These are phyloP conservation scores for Aspergillus cejpii DNA, from an alignment of 2,329 filamentous ascomycete genomes.

Conservation along the genomic window DNA sequence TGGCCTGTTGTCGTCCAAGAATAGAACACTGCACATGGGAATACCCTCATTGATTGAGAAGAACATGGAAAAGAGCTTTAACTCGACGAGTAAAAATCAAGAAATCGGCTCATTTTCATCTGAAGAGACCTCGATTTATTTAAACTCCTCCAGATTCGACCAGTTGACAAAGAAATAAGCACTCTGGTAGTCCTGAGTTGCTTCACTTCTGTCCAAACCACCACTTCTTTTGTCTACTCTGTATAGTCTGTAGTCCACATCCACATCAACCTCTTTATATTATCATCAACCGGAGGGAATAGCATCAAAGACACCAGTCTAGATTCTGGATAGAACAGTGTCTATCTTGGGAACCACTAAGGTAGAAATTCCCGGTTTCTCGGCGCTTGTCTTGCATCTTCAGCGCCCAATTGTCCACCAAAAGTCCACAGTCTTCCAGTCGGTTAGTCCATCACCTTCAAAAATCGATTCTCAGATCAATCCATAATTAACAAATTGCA, in stretches of 20 bases:
- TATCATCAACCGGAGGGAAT: not conserved
- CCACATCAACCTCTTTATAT: not conserved
- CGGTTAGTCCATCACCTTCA: not conserved
- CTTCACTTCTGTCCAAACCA: not conserved
- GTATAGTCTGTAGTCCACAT: not conserved
- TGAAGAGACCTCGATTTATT: no score
- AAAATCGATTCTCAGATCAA: not conserved
- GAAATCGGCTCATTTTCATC: no score
- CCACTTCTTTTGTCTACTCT: not conserved
- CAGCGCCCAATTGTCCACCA: not conserved
- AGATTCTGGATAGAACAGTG: no score
- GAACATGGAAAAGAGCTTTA: no score
- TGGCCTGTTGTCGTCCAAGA: no score
- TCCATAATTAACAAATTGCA: not conserved
- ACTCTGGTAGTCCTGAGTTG: not conserved
- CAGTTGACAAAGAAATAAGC: not conserved
- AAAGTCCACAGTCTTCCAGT: constrained; percentile 2
- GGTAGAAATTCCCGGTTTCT: not conserved
- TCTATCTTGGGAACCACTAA: not conserved
- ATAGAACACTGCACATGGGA: no score
- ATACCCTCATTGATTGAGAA: no score
- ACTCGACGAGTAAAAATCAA: no score
- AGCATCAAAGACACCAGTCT: no score
- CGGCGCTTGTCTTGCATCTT: not conserved
- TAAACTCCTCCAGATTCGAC: no score